Conservation (phyloP, 139 green algal species). For the Mesotaenium endlicherianum region DNA sequence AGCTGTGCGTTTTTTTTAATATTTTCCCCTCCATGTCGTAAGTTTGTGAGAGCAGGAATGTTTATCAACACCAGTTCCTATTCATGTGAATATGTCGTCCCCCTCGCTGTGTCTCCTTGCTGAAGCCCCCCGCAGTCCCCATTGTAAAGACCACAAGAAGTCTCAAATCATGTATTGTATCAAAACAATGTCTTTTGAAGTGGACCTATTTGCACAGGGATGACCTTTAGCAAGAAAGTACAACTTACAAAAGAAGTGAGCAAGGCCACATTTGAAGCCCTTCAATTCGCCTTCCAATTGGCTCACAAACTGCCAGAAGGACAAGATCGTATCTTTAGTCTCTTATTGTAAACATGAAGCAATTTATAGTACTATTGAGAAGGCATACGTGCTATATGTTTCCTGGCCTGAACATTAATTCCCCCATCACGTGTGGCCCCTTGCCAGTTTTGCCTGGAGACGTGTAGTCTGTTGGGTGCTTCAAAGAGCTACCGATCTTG, state of each 20-base stretch:
- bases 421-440: not conserved
- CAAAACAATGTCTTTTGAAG: too few species aligned
- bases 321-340: not conserved
- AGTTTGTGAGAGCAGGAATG: too few species aligned
- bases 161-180: too few species aligned
- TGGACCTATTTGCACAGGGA: too few species aligned
- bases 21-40: too few species aligned
- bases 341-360: not conserved
- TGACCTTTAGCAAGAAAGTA: too few species aligned
- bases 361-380: not conserved
- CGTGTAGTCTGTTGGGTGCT: not conserved
- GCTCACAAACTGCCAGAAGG: conserved; percentile 34
- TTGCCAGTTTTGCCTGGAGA: not conserved
- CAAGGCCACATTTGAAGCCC: conserved; percentile 39
- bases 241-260: conserved; percentile 48
- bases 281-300: conserved; percentile 20
- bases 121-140: too few species aligned
- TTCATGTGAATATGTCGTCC: too few species aligned
- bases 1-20: too few species aligned
- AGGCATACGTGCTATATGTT: not conserved
- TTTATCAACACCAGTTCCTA: too few species aligned
- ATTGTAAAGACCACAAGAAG: too few species aligned
- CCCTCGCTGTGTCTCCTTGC: too few species aligned
- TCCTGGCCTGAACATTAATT: not conserved
- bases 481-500: not conserved